Conservation (phyloP, 257 asterid species). For the Penstemon eatonii region DNA sequence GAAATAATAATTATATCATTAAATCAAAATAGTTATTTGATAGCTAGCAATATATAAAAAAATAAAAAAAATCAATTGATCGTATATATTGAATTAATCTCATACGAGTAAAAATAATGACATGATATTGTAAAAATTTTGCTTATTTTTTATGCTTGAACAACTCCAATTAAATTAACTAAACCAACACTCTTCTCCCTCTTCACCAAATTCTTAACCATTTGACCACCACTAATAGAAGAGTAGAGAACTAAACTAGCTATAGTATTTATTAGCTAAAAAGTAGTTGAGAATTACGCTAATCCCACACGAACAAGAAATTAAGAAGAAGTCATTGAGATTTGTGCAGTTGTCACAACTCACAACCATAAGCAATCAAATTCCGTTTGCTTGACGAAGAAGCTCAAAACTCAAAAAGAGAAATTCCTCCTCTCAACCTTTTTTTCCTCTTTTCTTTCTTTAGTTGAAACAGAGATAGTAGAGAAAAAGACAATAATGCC, state of each 20-base stretch:
- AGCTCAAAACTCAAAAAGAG: slow-evolving; percentile 21
- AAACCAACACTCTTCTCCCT: slow-evolving; percentile 17
- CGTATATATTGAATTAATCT: no score
- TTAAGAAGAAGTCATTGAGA: slow-evolving; percentile 28
- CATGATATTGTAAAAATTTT: no score
- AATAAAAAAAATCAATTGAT: no score
- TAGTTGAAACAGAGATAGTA: slow-evolving; percentile 3
- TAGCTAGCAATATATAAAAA: no score
- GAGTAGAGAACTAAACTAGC: no score
- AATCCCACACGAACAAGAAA: slow-evolving; percentile 17
- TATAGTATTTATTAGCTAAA: slow-evolving; percentile 14
- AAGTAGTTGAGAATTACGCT: slow-evolving; percentile 34
- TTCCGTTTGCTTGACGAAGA: slow-evolving; percentile 46
- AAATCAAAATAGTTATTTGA: no score
- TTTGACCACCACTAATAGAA: background rate
- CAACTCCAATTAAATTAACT: slow-evolving; percentile 17
- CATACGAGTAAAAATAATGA: no score
- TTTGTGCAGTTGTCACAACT: slow-evolving; percentile 29
- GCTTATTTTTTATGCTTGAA: slow-evolving; percentile 9
- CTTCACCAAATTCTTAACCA: slow-evolving; percentile 27
- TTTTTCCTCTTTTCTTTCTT: slow-evolving; percentile 1
- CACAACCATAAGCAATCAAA: slow-evolving; percentile 7
- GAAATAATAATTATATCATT: no score
- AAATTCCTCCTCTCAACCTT: slow-evolving; percentile 2
- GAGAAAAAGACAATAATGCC: slow-evolving; percentile 28